Evolutionary conservation across 73 alveolate genomes (phyloP), one percentile per base, ranked within the genome.

Genomic region (Blepharisma japonicum): DNA sequence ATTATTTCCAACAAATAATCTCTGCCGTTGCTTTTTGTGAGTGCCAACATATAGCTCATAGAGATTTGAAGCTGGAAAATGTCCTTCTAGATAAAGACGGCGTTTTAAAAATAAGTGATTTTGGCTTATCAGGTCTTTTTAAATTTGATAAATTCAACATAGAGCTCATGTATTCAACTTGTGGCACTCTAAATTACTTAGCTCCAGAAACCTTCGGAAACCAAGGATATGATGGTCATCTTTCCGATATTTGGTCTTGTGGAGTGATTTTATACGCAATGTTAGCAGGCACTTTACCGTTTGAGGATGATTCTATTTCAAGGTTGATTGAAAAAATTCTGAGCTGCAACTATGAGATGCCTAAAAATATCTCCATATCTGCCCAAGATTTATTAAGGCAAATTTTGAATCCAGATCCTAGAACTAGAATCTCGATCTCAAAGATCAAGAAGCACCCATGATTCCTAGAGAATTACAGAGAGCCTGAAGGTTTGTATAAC

Each of bases 61-160:
- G 98, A 80, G 97, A 95, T 86, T 81, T 95, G 67, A 95, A 91
- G 76, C 95, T 96, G 38, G 92, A 87, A 25, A 95, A 95, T 84
- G 89, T 95, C 53, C 81, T 93, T 67, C 77, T 92, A 56, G 92
- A 89, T 39, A 81, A 90, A 55, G 91, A 90, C 55, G 80, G 79
- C 77, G 79, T 81, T 61, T 55, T 92, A 47, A 92, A 92, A 78
- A 87, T 92, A n/a, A 91, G 91, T 6, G 98, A 92, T 83, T 92
- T 92, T 74, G 98, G 98, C 38, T 83, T 92, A 11, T 61, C 77
- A 7, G 78, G 85, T 7, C 53, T 83, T 9, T 83, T 53, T 78
- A 51, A 56, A 51, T 83, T 76, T 61, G 82, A 78, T 7, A 82
- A 76, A 42, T 47, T 68, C 46, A 56, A 51, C 45, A 55, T 76